Evolutionary conservation across 805 yeast species (phyloP).

Genomic region (Metschnikowia drakensbergensis): DNA sequence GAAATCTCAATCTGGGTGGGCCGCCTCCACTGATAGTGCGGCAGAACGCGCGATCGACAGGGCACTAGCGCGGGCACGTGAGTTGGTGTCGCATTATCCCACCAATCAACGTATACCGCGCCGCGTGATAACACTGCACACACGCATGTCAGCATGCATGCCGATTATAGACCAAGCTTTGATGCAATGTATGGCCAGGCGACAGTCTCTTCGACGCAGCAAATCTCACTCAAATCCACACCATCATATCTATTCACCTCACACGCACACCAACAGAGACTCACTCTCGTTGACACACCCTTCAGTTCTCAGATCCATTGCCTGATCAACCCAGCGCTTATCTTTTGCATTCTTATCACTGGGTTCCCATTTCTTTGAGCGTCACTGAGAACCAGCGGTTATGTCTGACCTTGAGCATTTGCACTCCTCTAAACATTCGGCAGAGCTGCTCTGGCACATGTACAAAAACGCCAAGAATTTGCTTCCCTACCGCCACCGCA

Average conservation of each 20-base stretch:
- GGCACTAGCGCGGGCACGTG: not conserved
- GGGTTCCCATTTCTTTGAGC: not conserved
- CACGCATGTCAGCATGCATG: constrained; percentile 2
- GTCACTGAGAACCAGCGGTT: not conserved
- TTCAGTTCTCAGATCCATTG: not conserved
- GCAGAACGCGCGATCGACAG: not conserved
- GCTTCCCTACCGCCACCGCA: constrained; percentile 68
- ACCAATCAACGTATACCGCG: constrained; percentile 5
- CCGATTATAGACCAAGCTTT: constrained; percentile 1
- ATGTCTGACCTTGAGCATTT: not conserved
- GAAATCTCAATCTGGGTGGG: no score
- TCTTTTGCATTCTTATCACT: not conserved
- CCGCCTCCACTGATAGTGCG: not conserved
- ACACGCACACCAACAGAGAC: not conserved
- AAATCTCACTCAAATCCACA: not conserved
- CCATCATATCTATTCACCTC: not conserved
- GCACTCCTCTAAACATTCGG: constrained; percentile 9
- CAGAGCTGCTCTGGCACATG: constrained; percentile 65
- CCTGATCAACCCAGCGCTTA: not conserved
- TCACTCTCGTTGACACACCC: not conserved
- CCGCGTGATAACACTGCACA: constrained; percentile 5
- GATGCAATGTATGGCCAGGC: not conserved
- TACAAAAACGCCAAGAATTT: constrained; percentile 72
- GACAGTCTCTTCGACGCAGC: not conserved
- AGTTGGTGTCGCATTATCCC: not conserved